Percentiles rank a stretch among this genome's conserved stretches.
These are phyloP conservation scores for Picea abies DNA, from an alignment of 83 land plant species.

Conservation along the genomic window DNA sequence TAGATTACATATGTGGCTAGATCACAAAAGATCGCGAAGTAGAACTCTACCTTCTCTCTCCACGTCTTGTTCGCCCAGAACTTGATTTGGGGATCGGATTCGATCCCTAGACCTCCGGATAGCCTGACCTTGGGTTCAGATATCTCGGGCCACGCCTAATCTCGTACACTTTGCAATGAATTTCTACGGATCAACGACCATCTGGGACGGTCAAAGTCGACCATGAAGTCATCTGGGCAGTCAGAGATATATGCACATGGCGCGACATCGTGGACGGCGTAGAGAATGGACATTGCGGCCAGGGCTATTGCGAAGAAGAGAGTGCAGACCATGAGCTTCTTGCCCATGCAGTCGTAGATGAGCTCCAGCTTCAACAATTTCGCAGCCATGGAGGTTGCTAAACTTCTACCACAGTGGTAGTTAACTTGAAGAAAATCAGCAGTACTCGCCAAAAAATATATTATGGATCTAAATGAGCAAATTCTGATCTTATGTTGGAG, in stretches of 20 bases:
- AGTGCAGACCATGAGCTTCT: neutral
- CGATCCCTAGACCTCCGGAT: neutral
- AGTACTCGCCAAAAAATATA: too few relatives aligned
- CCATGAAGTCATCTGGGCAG: too few relatives aligned
- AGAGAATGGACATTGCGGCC: neutral
- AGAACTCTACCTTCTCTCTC: too few relatives aligned
- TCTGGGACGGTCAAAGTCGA: neutral
- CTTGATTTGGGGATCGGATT: neutral
- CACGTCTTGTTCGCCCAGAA: neutral
- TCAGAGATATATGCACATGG: neutral
- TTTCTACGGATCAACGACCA: neutral
- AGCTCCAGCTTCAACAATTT: slow-evolving; percentile 6
- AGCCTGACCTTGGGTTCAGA: neutral
- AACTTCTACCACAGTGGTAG: too few relatives aligned
- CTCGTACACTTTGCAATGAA: too few relatives aligned
- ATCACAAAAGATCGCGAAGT: too few relatives aligned
- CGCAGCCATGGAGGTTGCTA: neutral
- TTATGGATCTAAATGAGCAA: too few relatives aligned
- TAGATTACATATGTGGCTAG: neutral
- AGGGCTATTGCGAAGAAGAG: neutral
- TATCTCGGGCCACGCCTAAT: neutral
- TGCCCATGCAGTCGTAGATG: neutral
- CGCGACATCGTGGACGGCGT: neutral
- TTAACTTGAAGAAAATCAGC: too few relatives aligned
- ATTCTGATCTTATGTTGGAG: too few relatives aligned